A percentile compares a stretch with the other conserved stretches of the same genome.
Evolutionary conservation across 1,139 yeast species (phyloP).

Genomic region (Kurtzmaniella natalensis): DNA sequence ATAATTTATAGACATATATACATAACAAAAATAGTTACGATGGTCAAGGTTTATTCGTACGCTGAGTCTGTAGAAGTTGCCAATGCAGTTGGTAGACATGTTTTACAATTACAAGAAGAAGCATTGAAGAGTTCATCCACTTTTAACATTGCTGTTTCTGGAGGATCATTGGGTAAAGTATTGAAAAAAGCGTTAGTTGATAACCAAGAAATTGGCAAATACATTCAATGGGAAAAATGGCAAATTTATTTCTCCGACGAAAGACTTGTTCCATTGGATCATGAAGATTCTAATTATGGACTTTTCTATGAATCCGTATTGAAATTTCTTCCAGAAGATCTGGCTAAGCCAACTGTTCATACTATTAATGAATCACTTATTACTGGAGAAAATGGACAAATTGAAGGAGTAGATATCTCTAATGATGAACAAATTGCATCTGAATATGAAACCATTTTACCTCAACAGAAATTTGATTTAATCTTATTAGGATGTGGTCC

Average conservation of each 20-base stretch:
- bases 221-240: conserved; percentile 65
- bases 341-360: conserved; percentile 36
- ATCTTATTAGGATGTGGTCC: conserved; percentile 74
- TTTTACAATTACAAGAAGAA: conserved; percentile 50
- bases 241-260: conserved; percentile 70
- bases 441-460: conserved; percentile 45
- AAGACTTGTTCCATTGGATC: conserved; percentile 62
- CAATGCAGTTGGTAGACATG: conserved; percentile 49
- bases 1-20: too few species aligned
- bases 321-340: conserved; percentile 30
- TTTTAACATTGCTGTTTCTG: conserved; percentile 80
- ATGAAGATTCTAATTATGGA: conserved; percentile 67
- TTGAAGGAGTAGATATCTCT: conserved; percentile 29
- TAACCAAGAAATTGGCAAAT: conserved; percentile 39
- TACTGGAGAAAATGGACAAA: conserved; percentile 43
- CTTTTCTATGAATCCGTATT: conserved; percentile 56
- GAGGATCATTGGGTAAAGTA: conserved; percentile 83
- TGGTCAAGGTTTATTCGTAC: conserved; percentile 42
- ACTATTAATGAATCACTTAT: conserved; percentile 48
- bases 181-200: conserved; percentile 67
- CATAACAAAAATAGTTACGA: too few species aligned
- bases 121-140: conserved; percentile 36
- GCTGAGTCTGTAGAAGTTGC: conserved; percentile 57
- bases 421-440: conserved; percentile 48
- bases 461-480: conserved; percentile 49